Conservation (phyloP, 2,329 filamentous ascomycete genomes). For the Talaromyces sp. region DNA sequence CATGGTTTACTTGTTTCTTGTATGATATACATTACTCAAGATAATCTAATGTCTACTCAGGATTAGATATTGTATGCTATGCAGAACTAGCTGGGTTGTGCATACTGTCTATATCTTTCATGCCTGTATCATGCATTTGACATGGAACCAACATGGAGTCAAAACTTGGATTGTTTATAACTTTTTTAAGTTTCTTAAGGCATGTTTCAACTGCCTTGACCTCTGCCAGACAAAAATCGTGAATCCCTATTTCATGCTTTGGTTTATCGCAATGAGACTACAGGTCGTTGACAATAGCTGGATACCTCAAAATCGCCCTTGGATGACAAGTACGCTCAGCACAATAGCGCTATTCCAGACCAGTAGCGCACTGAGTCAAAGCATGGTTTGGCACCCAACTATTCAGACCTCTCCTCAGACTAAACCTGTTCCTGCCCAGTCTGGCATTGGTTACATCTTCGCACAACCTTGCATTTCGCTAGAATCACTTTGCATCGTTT, state of each 20-base stretch:
- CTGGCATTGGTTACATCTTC: too few relatives aligned
- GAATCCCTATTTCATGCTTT: constrained; percentile 39
- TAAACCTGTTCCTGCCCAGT: too few relatives aligned
- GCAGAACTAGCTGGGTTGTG: not conserved
- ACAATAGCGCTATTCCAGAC: constrained; percentile 45
- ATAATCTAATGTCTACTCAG: not conserved
- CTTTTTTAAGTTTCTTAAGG: constrained; percentile 24
- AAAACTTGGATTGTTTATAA: not conserved
- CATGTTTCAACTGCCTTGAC: constrained; percentile 45
- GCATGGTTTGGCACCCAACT: too few relatives aligned
- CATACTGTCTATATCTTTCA: not conserved
- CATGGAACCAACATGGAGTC: too few relatives aligned
- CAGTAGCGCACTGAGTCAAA: constrained; percentile 39
- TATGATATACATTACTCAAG: not conserved
- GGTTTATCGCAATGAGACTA: constrained; percentile 43
- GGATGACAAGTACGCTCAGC: constrained; percentile 35
- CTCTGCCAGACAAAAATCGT: constrained; percentile 42
- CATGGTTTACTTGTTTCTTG: not conserved
- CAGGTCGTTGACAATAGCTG: constrained; percentile 40
- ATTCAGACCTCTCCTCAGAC: too few relatives aligned
- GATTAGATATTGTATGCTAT: not conserved
- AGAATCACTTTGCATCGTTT: too few relatives aligned
- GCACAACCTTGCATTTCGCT: too few relatives aligned
- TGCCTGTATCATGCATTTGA: not conserved
- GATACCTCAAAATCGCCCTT: constrained; percentile 3